phyloP scores from a whole-genome alignment of 1,284 basidiomycete genomes.

The Polyporus tsugae region DNA sequence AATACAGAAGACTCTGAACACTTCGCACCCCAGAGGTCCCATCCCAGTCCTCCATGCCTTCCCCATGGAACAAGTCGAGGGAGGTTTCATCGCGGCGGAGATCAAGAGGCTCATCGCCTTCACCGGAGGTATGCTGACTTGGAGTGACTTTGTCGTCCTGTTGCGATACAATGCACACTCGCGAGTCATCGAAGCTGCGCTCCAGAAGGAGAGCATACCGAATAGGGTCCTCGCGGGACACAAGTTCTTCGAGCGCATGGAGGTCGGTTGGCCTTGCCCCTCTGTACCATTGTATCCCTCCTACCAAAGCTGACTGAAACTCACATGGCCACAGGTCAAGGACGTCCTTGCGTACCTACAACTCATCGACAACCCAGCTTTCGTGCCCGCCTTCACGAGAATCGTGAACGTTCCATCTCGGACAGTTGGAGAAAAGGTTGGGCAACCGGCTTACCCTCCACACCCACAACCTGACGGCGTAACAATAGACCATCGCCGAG shows the following conservation, averaged over 20 bases:
- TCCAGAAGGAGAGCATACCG: slow-evolving; percentile 84
- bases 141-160: slow-evolving; percentile 84
- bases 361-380: slow-evolving; percentile 84
- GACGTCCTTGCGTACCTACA: slow-evolving; percentile 90
- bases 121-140: slow-evolving; percentile 77
- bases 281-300: slow-evolving; percentile 10
- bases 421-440: slow-evolving; percentile 85
- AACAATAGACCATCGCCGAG: slow-evolving; percentile 52
- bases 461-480: slow-evolving; percentile 3
- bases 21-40: slow-evolving; percentile 73
- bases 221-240: slow-evolving; percentile 82
- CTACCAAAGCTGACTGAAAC: neutral
- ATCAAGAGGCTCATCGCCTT: slow-evolving; percentile 82
- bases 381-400: slow-evolving; percentile 80
- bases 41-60: slow-evolving; percentile 62
- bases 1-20: slow-evolving; percentile 80
- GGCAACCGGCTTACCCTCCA: slow-evolving; percentile 15
- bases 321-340: slow-evolving; percentile 63
- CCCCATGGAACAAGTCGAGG: slow-evolving; percentile 65
- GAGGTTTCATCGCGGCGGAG: slow-evolving; percentile 78
- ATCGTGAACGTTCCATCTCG: slow-evolving; percentile 82
- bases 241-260: slow-evolving; percentile 88
- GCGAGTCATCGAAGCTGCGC: slow-evolving; percentile 77
- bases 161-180: slow-evolving; percentile 88
- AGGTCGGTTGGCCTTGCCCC: slow-evolving; percentile 52